Conservation (phyloP, 2,329 filamentous ascomycete genomes). For the Colletotrichum sp. region DNA sequence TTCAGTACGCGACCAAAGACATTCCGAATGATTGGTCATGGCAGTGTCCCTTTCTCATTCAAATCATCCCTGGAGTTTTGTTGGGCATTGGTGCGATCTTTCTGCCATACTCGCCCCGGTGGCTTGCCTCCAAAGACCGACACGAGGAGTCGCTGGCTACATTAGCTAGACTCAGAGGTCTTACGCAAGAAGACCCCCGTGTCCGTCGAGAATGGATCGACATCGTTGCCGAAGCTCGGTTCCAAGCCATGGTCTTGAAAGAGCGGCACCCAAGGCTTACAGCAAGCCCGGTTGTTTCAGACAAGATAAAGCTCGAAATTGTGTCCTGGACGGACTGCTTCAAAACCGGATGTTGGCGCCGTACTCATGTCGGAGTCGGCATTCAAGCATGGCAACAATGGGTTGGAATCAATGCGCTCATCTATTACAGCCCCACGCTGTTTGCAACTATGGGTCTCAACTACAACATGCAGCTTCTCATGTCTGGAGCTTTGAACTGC, state of each 20-base stretch:
- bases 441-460: conserved; percentile 30
- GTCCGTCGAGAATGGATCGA: conserved; percentile 52
- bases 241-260: not conserved
- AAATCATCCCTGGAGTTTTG: not conserved
- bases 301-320: conserved; percentile 45
- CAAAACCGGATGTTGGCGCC: conserved; percentile 43
- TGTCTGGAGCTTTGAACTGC: conserved; percentile 39
- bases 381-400: conserved; percentile 24
- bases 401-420: conserved; percentile 24
- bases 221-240: conserved; percentile 49
- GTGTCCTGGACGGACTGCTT: conserved; percentile 52
- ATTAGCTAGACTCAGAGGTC: conserved; percentile 41
- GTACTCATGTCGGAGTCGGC: conserved; percentile 42
- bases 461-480: conserved; percentile 30
- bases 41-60: not conserved
- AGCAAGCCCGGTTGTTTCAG: conserved; percentile 36
- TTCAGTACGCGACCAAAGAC: conserved; percentile 48
- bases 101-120: not conserved
- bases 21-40: conserved; percentile 38
- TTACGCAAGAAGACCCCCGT: conserved; percentile 45
- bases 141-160: conserved; percentile 42
- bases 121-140: not conserved
- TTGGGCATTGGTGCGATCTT: not conserved
- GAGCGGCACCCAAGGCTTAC: conserved; percentile 38
- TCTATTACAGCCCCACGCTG: conserved; percentile 29